phyloP scores from a whole-genome alignment of 768 basidiomycete genomes.

The Candolleomyces aberdarensis region DNA sequence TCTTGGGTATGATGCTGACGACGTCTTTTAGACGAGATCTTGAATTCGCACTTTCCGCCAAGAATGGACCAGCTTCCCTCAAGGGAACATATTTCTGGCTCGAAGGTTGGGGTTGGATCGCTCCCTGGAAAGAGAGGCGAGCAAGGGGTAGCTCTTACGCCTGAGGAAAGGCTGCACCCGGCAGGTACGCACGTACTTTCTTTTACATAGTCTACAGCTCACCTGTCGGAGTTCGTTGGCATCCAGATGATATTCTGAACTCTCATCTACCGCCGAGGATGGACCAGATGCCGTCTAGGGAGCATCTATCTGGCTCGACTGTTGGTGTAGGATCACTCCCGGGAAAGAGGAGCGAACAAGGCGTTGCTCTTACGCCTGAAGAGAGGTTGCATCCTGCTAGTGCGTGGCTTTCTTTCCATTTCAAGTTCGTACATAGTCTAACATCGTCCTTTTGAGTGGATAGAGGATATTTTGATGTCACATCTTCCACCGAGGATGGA shows the following conservation, averaged over 20 bases:
- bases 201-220: slow-evolving; percentile 11
- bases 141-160: slow-evolving; percentile 41
- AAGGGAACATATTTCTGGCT: slow-evolving; percentile 17
- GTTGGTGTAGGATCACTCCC: slow-evolving; percentile 18
- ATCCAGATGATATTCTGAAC: slow-evolving; percentile 2
- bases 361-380: slow-evolving; percentile 18
- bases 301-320: slow-evolving; percentile 13
- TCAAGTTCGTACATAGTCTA: too few relatives aligned
- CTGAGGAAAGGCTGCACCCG: slow-evolving; percentile 32
- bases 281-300: slow-evolving; percentile 8
- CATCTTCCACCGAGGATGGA: not conserved
- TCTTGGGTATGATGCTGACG: not conserved
- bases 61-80: slow-evolving; percentile 15
- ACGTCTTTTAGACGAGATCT: not conserved
- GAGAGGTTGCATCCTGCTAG: slow-evolving; percentile 15
- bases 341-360: slow-evolving; percentile 12
- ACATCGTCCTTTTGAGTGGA: too few relatives aligned
- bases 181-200: not conserved
- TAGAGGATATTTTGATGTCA: not conserved
- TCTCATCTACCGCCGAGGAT: slow-evolving; percentile 9
- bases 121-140: slow-evolving; percentile 44
- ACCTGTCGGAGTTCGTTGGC: not conserved
- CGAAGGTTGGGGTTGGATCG: slow-evolving; percentile 42
- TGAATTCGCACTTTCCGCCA: slow-evolving; percentile 5
- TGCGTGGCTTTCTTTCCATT: not conserved